Base-by-base conservation (phyloP, 495 filamentous ascomycete species). In the Talaromyces proteolyticus region DNA sequence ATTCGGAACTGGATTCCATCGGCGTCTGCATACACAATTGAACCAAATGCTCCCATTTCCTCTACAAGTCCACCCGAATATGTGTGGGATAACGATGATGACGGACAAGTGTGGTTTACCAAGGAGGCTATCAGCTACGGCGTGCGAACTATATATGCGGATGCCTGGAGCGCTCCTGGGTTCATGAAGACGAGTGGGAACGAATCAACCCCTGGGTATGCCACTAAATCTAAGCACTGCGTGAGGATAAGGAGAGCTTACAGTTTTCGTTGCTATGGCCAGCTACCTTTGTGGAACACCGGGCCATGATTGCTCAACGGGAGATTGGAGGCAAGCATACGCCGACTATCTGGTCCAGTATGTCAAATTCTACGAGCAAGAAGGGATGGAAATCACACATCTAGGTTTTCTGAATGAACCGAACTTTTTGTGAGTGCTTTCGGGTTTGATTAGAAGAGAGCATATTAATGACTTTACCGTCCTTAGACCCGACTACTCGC, bases 391-490 rank as follows among this genome's bases (percentile, higher is more conserved):
- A 0, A 59, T 80, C 39, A 72, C 69, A 3, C 67, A 75, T 49
- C 49, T 82, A 14, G 78, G 77, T 5, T 81, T 78, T 50, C 54
- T 81, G 53, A 83, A 81, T 50, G 79, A 83, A 59, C 79, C 78
- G 0, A 73, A 80, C 47, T 72, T 54, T 37, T 19, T 47, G 53
- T 55, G 25, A 18, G 51, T 60, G 43, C 19, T 42, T 6, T 51
- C 29, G 1, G 29, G 14, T 34, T 34, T 14, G 17, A 50, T 10
- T 21, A 24, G n/a, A 53, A 20, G 8, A 38, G 19, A 8, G 42
- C 38, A 49, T 4, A 25, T 17, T 24, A 34, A 49, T 21, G 8
- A 21, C 41, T 42, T 44, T 55, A 7, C 25, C 29, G 46, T 43
- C 8, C 6, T 16, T 29, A 50, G 54, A 38, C n/a, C 37, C 10